Evolutionary conservation across 768 basidiomycete genomes (phyloP).

Genomic region (Tulasnella sp.): DNA sequence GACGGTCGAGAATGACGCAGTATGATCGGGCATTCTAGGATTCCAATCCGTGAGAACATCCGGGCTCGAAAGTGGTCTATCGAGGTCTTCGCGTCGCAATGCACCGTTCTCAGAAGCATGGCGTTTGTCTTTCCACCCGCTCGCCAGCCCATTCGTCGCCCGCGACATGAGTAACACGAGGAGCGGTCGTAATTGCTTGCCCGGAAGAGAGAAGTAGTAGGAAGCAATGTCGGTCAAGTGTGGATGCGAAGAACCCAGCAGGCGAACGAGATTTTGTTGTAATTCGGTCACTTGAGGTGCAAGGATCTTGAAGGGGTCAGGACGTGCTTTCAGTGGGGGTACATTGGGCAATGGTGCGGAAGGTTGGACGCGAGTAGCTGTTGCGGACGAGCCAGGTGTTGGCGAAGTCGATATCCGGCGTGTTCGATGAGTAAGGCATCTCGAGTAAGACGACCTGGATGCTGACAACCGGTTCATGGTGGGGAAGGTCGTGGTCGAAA

Average conservation of each 20-base stretch:
- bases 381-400: background rate
- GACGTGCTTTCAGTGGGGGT: background rate
- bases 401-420: background rate
- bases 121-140: slow-evolving; percentile 44
- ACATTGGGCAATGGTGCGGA: background rate
- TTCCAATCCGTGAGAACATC: slow-evolving; percentile 88
- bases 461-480: too few relatives aligned
- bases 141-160: slow-evolving; percentile 84
- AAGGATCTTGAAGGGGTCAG: slow-evolving; percentile 59
- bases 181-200: slow-evolving; percentile 82
- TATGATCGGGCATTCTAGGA: slow-evolving; percentile 69
- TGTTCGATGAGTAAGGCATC: background rate
- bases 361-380: background rate
- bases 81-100: slow-evolving; percentile 44
- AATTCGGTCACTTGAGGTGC: slow-evolving; percentile 60
- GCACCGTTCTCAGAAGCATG: slow-evolving; percentile 44
- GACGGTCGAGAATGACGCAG: slow-evolving; percentile 46
- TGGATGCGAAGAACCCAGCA: slow-evolving; percentile 84
- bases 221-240: slow-evolving; percentile 76
- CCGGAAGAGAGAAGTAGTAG: slow-evolving; percentile 82
- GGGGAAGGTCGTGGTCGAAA: too few relatives aligned
- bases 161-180: slow-evolving; percentile 80
- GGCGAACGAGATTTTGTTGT: slow-evolving; percentile 53
- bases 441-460: background rate
- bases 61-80: slow-evolving; percentile 63